A percentile compares a stretch with the other conserved stretches of the same genome.
Evolutionary conservation across 345 rosid species (phyloP).

Genomic region (Linum trigynum): DNA sequence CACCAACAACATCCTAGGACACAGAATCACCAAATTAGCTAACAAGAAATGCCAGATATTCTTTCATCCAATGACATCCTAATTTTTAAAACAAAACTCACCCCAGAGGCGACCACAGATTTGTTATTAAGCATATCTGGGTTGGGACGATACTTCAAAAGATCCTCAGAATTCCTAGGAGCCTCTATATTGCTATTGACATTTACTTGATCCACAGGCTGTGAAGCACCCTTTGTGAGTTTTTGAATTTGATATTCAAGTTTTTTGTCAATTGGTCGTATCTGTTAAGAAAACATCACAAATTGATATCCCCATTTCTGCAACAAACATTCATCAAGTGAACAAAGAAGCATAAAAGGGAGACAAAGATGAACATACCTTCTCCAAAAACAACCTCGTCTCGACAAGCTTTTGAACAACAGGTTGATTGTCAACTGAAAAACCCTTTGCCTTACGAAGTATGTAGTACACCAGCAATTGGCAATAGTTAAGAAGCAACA

Average conservation of each 20-base stretch:
- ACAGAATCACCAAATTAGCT: slow-evolving; percentile 14
- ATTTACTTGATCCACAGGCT: slow-evolving; percentile 3
- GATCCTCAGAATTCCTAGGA: slow-evolving; percentile 34
- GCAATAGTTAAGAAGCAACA: slow-evolving; percentile 11
- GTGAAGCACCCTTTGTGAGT: slow-evolving; percentile 40
- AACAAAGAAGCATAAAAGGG: neutral
- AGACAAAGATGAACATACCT: slow-evolving; percentile 17
- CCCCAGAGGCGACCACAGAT: slow-evolving; percentile 16
- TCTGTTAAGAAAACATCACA: slow-evolving; percentile 25
- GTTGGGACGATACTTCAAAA: slow-evolving; percentile 65
- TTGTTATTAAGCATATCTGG: slow-evolving; percentile 64
- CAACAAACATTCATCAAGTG: neutral
- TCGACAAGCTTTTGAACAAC: slow-evolving; percentile 10
- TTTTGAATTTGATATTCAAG: slow-evolving; percentile 25
- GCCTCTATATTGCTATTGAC: slow-evolving; percentile 28
- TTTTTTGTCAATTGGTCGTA: slow-evolving; percentile 83
- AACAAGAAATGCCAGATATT: too few relatives aligned
- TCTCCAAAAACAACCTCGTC: too few relatives aligned
- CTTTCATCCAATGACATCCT: too few relatives aligned
- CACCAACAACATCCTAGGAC: slow-evolving; percentile 39
- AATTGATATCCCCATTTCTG: too few relatives aligned
- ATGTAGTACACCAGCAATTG: slow-evolving; percentile 74
- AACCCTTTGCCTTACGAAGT: slow-evolving; percentile 75
- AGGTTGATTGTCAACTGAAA: slow-evolving; percentile 66
- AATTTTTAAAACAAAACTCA: slow-evolving; percentile 8